phyloP scores from a whole-genome alignment of 331 rosid species.

The Rosa hybrid region DNA sequence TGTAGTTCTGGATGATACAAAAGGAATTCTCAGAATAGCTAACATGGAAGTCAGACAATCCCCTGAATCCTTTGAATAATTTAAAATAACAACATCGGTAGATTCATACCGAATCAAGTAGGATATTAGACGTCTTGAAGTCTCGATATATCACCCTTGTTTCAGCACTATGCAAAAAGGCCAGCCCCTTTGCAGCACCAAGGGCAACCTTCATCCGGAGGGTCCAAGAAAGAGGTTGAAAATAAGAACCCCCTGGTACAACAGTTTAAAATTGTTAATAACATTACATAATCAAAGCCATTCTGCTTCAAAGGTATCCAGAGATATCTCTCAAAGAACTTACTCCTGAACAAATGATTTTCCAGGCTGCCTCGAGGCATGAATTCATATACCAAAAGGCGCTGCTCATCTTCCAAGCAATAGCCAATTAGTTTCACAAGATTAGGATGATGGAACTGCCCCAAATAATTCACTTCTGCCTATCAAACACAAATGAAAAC shows the following conservation, averaged over 20 bases:
- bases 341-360: slow-evolving; percentile 92
- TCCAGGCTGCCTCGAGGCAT: slow-evolving; percentile 99
- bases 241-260: slow-evolving; percentile 84
- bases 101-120: slow-evolving; percentile 78
- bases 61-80: slow-evolving; percentile 10
- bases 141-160: slow-evolving; percentile 81
- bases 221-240: slow-evolving; percentile 95
- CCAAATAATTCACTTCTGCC: slow-evolving; percentile 95
- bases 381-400: slow-evolving; percentile 79
- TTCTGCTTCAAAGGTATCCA: background rate
- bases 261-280: background rate
- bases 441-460: slow-evolving; percentile 80
- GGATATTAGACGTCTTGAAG: slow-evolving; percentile 82
- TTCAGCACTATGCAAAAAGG: slow-evolving; percentile 78
- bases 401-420: slow-evolving; percentile 90
- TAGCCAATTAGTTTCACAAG: slow-evolving; percentile 83
- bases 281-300: background rate
- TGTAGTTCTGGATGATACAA: slow-evolving; percentile 57
- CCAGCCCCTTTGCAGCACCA: slow-evolving; percentile 95
- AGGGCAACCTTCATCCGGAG: slow-evolving; percentile 92
- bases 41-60: slow-evolving; percentile 6
- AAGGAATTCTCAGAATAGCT: slow-evolving; percentile 20
- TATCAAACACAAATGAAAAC: slow-evolving; percentile 34
- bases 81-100: slow-evolving; percentile 10
- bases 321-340: slow-evolving; percentile 29